These are phyloP conservation scores for Arctium lappa DNA, from an alignment of 129 eudicot genomes.

Conservation along the genomic window DNA sequence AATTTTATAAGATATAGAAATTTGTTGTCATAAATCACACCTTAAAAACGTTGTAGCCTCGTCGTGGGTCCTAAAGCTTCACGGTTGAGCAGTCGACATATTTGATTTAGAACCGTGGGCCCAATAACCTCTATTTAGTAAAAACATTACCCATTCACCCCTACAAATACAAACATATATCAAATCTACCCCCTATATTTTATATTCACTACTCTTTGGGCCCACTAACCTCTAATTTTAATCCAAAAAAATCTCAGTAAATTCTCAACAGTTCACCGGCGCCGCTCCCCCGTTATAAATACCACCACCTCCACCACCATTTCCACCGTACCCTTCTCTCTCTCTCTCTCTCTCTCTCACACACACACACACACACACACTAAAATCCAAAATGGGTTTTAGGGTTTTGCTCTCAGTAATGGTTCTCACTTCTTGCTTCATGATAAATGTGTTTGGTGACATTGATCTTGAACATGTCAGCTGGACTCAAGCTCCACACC, in stretches of 20 bases:
- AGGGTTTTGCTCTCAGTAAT: conserved; percentile 26
- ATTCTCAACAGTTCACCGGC: conserved; percentile 4
- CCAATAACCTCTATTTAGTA: too few species aligned
- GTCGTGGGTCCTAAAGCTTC: too few species aligned
- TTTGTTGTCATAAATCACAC: too few species aligned
- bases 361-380: conserved; percentile 3
- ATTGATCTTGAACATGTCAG: conserved; percentile 11
- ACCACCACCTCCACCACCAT: conserved; percentile 16
- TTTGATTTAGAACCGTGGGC: too few species aligned
- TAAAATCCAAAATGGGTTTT: conserved; percentile 32
- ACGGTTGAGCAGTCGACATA: too few species aligned
- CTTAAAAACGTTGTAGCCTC: too few species aligned
- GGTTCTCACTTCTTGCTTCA: conserved; percentile 16
- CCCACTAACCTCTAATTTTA: background rate
- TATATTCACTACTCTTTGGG: background rate
- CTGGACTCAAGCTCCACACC: conserved; percentile 32
- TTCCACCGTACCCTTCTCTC: background rate
- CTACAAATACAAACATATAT: background rate
- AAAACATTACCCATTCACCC: background rate
- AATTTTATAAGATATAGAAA: too few species aligned
- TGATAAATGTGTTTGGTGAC: conserved; percentile 6
- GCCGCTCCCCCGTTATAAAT: conserved; percentile 20
- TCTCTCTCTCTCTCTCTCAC: conserved; percentile 7
- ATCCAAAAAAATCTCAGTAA: background rate
- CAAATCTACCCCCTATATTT: background rate